phyloP scores from a whole-genome alignment of 495 filamentous ascomycete genomes.

The Podospora appendiculata region DNA sequence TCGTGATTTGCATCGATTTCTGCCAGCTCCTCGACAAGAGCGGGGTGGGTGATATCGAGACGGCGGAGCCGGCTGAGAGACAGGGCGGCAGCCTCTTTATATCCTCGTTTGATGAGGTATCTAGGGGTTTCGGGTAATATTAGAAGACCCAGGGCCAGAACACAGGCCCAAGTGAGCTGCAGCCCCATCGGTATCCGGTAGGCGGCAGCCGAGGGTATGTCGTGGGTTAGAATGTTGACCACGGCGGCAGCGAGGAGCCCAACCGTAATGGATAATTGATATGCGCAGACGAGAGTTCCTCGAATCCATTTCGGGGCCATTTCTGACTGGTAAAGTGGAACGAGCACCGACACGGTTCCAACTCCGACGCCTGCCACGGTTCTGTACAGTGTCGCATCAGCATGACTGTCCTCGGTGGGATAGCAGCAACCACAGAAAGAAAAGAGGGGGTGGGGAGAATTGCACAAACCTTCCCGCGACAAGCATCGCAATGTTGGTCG shows the following conservation, averaged over 20 bases:
- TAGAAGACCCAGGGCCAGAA: constrained; percentile 64
- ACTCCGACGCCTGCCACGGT: constrained; percentile 76
- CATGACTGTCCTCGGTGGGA: background rate
- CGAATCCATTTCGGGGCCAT: constrained; percentile 87
- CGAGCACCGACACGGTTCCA: constrained; percentile 71
- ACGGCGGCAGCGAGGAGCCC: constrained; percentile 76
- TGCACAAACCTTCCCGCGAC: constrained; percentile 49
- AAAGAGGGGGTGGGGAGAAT: background rate
- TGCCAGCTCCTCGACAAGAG: constrained; percentile 68
- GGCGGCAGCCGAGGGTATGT: constrained; percentile 51
- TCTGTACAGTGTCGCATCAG: constrained; percentile 20
- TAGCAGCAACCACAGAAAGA: background rate
- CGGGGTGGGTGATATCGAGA: constrained; percentile 66
- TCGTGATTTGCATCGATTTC: constrained; percentile 90
- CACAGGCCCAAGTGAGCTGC: constrained; percentile 77
- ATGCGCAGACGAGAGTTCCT: constrained; percentile 82
- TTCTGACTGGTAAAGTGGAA: constrained; percentile 86
- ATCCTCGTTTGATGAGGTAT: constrained; percentile 72
- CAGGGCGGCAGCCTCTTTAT: constrained; percentile 60
- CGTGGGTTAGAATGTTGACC: constrained; percentile 70
- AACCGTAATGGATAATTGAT: constrained; percentile 84
- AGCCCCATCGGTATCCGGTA: constrained; percentile 84
- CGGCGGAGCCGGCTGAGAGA: constrained; percentile 70
- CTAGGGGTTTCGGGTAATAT: constrained; percentile 83
- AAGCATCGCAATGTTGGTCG: constrained; percentile 53